These are phyloP conservation scores for Fraxinus greggii DNA, from an alignment of 305 asterid genomes.

Conservation along the genomic window DNA sequence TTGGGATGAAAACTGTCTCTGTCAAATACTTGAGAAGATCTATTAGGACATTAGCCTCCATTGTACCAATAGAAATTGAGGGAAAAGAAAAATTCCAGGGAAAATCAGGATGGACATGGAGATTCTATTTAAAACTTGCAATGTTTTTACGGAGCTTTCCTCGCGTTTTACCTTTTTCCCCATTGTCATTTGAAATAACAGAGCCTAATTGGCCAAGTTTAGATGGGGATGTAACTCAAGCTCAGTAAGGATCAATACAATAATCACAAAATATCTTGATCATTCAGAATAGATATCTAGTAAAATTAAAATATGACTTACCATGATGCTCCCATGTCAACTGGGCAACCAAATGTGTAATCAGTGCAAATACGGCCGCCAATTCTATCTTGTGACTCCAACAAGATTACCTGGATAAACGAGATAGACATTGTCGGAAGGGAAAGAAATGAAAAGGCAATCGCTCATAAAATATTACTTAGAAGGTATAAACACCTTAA, in stretches of 20 bases:
- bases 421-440: not conserved
- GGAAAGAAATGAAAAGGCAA: not conserved
- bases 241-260: conserved; percentile 9
- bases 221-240: conserved; percentile 8
- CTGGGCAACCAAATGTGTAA: conserved; percentile 91
- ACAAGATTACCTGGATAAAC: conserved; percentile 62
- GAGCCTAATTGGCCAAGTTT: not conserved
- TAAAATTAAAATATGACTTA: conserved; percentile 22
- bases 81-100: not conserved
- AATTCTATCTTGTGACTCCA: conserved; percentile 90
- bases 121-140: not conserved
- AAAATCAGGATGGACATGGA: not conserved
- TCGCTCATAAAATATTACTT: not conserved
- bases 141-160: not conserved
- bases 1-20: not conserved
- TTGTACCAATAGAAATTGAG: not conserved
- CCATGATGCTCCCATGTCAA: conserved; percentile 99
- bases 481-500: conserved; percentile 48
- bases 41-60: not conserved
- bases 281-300: conserved; percentile 9
- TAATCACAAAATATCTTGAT: conserved; percentile 14
- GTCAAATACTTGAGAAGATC: not conserved
- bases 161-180: not conserved
- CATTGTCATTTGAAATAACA: not conserved
- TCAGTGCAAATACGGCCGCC: conserved; percentile 96